Conservation (phyloP, 2,329 filamentous ascomycete genomes). For the Venturia pyrina region DNA sequence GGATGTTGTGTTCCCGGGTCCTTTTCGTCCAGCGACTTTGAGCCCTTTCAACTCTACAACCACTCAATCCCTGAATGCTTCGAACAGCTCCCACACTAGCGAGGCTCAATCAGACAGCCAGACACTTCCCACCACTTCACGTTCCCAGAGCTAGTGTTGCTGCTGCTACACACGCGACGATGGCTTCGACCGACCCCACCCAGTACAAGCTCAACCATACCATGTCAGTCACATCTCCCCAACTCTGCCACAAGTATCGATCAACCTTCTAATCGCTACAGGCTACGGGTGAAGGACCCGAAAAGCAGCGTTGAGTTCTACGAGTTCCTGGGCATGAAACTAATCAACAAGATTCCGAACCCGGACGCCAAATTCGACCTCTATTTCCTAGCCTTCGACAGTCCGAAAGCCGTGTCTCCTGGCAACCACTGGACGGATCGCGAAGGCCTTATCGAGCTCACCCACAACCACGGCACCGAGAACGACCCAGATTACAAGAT, state of each 20-base stretch:
- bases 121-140: neutral
- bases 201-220: constrained; percentile 58
- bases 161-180: neutral
- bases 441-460: constrained; percentile 81
- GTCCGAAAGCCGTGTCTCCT: constrained; percentile 60
- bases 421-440: constrained; percentile 71
- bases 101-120: neutral
- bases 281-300: constrained; percentile 92
- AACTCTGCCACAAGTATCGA: neutral
- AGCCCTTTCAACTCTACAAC: neutral
- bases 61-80: neutral
- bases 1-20: neutral
- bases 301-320: constrained; percentile 81
- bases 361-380: constrained; percentile 88
- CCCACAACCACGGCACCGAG: constrained; percentile 81
- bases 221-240: constrained; percentile 27
- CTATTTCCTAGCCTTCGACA: constrained; percentile 89
- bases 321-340: constrained; percentile 70
- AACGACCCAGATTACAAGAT: constrained; percentile 69
- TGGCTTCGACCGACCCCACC: constrained; percentile 45
- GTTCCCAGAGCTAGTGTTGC: neutral
- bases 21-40: neutral
- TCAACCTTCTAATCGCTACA: constrained; percentile 26
- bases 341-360: constrained; percentile 70
- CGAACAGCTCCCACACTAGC: neutral